phyloP scores from a whole-genome alignment of 179 eudicot genomes.

The Beta lomatogona region DNA sequence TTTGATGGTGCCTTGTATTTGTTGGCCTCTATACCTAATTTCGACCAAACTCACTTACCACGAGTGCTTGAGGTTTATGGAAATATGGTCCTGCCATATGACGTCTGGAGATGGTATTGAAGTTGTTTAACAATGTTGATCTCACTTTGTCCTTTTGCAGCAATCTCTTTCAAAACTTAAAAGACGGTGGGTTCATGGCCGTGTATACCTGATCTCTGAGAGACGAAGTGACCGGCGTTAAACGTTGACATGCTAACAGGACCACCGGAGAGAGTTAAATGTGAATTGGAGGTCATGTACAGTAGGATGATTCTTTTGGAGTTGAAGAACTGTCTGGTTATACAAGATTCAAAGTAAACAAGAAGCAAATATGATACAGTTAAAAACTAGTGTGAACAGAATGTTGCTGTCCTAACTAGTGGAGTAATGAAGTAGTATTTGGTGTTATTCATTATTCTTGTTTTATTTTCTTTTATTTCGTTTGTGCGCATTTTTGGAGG shows the following conservation, averaged over 20 bases:
- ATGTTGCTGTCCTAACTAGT: background rate
- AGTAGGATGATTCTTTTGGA: slow-evolving; percentile 22
- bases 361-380: background rate
- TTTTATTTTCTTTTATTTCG: background rate
- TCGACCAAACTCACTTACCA: background rate
- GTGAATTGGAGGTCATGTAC: slow-evolving; percentile 27
- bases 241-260: slow-evolving; percentile 33
- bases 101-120: background rate
- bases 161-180: slow-evolving; percentile 56
- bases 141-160: slow-evolving; percentile 42
- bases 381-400: background rate
- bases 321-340: slow-evolving; percentile 9
- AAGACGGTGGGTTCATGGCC: slow-evolving; percentile 85
- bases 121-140: background rate
- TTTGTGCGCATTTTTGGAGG: background rate
- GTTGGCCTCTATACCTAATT: background rate
- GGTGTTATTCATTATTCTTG: background rate
- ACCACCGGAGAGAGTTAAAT: background rate
- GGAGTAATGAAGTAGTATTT: background rate
- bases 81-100: background rate
- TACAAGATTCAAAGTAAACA: slow-evolving; percentile 1
- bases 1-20: background rate
- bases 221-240: slow-evolving; percentile 46
- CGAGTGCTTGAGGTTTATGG: background rate
- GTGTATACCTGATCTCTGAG: slow-evolving; percentile 65